phyloP scores from a whole-genome alignment of 75 land plant species.

The Sequoia sempervirens region DNA sequence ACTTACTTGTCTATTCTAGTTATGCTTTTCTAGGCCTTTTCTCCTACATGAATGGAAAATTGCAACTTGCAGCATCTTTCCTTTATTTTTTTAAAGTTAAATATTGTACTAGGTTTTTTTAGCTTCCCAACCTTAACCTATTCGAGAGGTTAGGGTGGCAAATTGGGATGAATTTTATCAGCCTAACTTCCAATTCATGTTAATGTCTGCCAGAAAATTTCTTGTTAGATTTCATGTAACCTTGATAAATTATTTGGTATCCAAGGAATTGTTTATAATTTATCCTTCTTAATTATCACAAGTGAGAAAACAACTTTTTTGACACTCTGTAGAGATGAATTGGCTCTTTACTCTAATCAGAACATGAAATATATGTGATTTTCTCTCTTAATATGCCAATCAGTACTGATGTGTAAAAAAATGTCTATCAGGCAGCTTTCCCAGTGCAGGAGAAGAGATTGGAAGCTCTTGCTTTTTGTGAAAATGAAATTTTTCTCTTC shows the following conservation, averaged over 20 bases:
- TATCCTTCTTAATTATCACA: too few relatives aligned
- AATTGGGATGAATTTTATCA: too few relatives aligned
- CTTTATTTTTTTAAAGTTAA: neutral
- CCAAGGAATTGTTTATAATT: too few relatives aligned
- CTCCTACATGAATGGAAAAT: neutral
- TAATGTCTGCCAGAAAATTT: too few relatives aligned
- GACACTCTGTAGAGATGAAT: too few relatives aligned
- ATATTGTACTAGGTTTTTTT: neutral
- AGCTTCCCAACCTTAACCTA: neutral
- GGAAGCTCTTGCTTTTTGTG: constrained; percentile 76
- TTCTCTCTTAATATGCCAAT: neutral
- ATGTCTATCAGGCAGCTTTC: constrained; percentile 71
- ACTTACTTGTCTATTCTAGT: neutral
- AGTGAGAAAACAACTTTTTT: too few relatives aligned
- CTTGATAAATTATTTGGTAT: too few relatives aligned
- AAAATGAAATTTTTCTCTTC: constrained; percentile 66
- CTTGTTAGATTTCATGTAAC: too few relatives aligned
- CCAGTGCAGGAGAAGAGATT: constrained; percentile 76
- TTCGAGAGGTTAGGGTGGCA: neutral
- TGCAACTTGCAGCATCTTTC: neutral
- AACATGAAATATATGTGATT: neutral
- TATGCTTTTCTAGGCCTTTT: neutral
- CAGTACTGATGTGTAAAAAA: neutral
- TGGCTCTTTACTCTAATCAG: neutral
- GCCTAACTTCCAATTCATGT: too few relatives aligned